phyloP scores from a whole-genome alignment of 2,329 filamentous ascomycete species.

The Ceratocystis huliohia region DNA sequence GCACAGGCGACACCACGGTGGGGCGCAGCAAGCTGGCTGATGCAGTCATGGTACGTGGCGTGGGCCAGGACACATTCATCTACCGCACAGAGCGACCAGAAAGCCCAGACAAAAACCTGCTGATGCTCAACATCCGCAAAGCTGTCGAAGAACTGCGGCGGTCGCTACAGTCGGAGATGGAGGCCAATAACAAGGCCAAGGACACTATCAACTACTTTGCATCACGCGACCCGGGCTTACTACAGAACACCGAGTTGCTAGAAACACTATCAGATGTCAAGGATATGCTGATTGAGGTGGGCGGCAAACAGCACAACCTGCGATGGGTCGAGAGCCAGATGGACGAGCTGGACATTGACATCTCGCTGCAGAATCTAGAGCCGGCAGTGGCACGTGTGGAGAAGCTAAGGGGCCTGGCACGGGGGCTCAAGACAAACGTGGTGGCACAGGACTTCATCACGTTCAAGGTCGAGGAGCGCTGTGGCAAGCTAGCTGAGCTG shows the following conservation, averaged over 20 bases:
- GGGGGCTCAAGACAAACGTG: slow-evolving; percentile 68
- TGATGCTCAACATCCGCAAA: slow-evolving; percentile 84
- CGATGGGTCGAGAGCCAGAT: slow-evolving; percentile 93
- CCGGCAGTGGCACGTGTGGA: slow-evolving; percentile 73
- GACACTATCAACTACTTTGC: slow-evolving; percentile 81
- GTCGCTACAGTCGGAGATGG: slow-evolving; percentile 70
- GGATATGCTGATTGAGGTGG: slow-evolving; percentile 86
- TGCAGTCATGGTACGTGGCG: slow-evolving; percentile 76
- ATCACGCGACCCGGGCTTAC: slow-evolving; percentile 59
- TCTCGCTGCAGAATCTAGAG: slow-evolving; percentile 82
- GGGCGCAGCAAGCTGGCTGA: slow-evolving; percentile 56
- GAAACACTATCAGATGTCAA: slow-evolving; percentile 67
- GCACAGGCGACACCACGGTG: slow-evolving; percentile 43
- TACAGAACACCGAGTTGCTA: slow-evolving; percentile 68
- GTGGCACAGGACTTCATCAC: slow-evolving; percentile 87
- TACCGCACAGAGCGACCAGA: slow-evolving; percentile 80
- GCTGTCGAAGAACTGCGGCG: slow-evolving; percentile 85
- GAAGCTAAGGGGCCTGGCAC: slow-evolving; percentile 66
- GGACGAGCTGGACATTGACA: slow-evolving; percentile 90
- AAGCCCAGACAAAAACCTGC: slow-evolving; percentile 60
- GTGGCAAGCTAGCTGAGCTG: slow-evolving; percentile 60
- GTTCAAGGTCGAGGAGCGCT: slow-evolving; percentile 79
- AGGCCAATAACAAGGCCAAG: slow-evolving; percentile 69
- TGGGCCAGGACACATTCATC: slow-evolving; percentile 83
- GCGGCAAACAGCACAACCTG: slow-evolving; percentile 90